Conservation (phyloP, 306 rosid species). For the Medicago ruthenica region DNA sequence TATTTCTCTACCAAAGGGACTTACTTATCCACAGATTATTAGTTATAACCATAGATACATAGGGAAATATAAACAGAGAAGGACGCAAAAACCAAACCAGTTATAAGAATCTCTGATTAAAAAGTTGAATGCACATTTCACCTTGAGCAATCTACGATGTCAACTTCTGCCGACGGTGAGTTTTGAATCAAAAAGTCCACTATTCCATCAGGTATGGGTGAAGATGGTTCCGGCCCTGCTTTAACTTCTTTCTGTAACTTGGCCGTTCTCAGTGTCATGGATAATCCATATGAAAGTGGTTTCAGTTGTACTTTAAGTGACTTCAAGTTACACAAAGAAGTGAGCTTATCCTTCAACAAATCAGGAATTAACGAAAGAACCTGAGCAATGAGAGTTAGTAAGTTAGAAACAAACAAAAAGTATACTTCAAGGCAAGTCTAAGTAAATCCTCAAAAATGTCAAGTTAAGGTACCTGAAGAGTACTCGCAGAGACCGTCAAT, state of each 20-base stretch:
- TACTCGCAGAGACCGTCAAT: conserved; percentile 33
- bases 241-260: conserved; percentile 27
- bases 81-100: conserved; percentile 21
- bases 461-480: conserved; percentile 28
- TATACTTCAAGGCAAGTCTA: background rate
- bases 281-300: conserved; percentile 36
- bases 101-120: conserved; percentile 4
- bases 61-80: background rate
- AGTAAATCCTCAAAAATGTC: background rate
- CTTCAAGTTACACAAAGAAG: conserved; percentile 37
- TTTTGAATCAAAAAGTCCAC: conserved; percentile 45
- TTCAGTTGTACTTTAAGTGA: conserved; percentile 30
- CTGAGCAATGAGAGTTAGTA: background rate
- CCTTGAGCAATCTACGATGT: conserved; percentile 29
- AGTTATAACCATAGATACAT: conserved; percentile 1
- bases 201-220: conserved; percentile 36
- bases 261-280: conserved; percentile 36
- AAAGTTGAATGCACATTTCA: conserved; percentile 21
- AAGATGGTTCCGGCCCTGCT: background rate
- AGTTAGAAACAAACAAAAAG: background rate
- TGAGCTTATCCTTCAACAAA: conserved; percentile 31
- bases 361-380: conserved; percentile 31
- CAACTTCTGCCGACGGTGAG: conserved; percentile 42
- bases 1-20: conserved; percentile 14
- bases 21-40: background rate